Conservation (phyloP, 192 early-diverging fungal genomes). For the Irineochytrium annulatum region DNA sequence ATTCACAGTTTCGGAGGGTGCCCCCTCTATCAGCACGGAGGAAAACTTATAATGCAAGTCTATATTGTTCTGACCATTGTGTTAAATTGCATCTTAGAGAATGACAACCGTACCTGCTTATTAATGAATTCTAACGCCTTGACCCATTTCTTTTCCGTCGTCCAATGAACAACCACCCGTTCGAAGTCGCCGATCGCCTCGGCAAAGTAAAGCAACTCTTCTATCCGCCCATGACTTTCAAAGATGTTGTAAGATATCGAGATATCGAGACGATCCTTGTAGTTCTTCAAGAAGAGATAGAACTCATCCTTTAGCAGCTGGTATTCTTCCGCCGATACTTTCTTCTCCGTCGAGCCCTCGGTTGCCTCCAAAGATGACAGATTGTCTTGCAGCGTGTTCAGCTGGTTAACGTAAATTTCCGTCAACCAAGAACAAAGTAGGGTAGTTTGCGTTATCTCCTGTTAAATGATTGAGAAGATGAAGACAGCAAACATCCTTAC, state of each 20-base stretch:
- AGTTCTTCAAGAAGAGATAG: conserved; percentile 61
- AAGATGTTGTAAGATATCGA: conserved; percentile 77
- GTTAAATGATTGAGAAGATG: conserved; percentile 6
- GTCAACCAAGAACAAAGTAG: conserved; percentile 84
- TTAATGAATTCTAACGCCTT: conserved; percentile 75
- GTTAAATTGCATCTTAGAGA: conserved; percentile 9
- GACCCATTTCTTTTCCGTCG: conserved; percentile 69
- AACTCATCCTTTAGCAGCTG: too few relatives aligned
- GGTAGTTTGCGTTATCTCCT: conserved; percentile 76
- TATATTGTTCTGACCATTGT: conserved; percentile 49
- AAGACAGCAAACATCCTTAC: conserved; percentile 37
- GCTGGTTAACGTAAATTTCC: conserved; percentile 76
- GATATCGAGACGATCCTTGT: conserved; percentile 52
- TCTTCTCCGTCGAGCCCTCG: too few relatives aligned
- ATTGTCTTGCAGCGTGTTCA: conserved; percentile 53
- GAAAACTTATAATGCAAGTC: conserved; percentile 89
- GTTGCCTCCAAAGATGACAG: too few relatives aligned
- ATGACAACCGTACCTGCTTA: conserved; percentile 55
- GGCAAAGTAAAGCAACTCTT: conserved; percentile 79
- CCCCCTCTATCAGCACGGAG: conserved; percentile 76
- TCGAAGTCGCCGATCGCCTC: conserved; percentile 82
- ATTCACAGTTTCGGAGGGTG: conserved; percentile 80
- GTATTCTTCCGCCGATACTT: too few relatives aligned
- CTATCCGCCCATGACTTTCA: conserved; percentile 77
- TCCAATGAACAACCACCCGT: conserved; percentile 79